Conservation (phyloP, 345 rosid genomes). For the Physaria fendleri region DNA sequence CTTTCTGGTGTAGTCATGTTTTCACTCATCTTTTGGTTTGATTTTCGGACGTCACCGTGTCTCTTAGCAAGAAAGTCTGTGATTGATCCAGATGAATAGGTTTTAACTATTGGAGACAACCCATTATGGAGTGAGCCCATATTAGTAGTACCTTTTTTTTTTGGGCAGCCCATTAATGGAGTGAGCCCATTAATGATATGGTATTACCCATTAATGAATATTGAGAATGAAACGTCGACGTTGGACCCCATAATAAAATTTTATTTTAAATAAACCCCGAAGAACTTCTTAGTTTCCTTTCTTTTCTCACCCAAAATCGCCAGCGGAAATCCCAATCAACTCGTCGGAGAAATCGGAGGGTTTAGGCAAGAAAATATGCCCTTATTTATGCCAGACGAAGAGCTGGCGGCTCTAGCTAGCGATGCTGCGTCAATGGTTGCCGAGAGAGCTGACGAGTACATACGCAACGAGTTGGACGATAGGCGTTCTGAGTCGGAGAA, state of each 20-base stretch:
- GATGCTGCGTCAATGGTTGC: slow-evolving; percentile 58
- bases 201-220: too few species aligned
- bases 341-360: not conserved
- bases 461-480: slow-evolving; percentile 62
- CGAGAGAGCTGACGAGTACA: slow-evolving; percentile 75
- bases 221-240: not conserved
- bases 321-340: not conserved
- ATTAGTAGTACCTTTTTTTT: not conserved
- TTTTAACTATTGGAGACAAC: not conserved
- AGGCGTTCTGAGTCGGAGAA: slow-evolving; percentile 92
- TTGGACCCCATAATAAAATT: not conserved
- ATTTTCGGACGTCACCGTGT: slow-evolving; percentile 32
- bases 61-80: slow-evolving; percentile 20
- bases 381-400: slow-evolving; percentile 83
- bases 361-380: slow-evolving; percentile 49
- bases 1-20: slow-evolving; percentile 43
- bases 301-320: too few species aligned
- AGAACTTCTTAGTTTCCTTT: slow-evolving; percentile 1
- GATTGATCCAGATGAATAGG: slow-evolving; percentile 22
- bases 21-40: slow-evolving; percentile 41
- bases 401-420: slow-evolving; percentile 51
- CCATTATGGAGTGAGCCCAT: not conserved
- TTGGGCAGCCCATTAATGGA: too few species aligned
- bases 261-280: too few species aligned
- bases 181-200: too few species aligned